Evolutionary conservation across 1,284 basidiomycete genomes (phyloP).

Genomic region (Phylloboletellus chloephorus): DNA sequence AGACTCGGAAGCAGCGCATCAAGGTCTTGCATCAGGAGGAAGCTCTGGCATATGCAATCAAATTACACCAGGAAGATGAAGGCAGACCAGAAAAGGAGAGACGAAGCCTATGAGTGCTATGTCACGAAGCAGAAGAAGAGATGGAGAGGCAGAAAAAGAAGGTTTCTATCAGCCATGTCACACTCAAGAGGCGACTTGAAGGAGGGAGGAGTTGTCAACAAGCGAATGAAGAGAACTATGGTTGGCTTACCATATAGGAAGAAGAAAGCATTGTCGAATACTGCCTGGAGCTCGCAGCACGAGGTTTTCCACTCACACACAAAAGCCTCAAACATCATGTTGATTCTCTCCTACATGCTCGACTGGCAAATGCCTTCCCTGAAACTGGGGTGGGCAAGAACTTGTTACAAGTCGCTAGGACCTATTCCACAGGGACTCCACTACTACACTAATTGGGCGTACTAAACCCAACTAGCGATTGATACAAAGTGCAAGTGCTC

Average conservation of each 20-base stretch:
- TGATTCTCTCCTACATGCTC: not conserved
- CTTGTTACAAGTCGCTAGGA: not conserved
- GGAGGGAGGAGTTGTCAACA: constrained; percentile 3
- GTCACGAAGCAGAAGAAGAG: not conserved
- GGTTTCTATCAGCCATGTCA: not conserved
- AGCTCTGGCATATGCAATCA: constrained; percentile 1
- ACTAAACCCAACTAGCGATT: too few species aligned
- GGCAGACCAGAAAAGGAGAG: not conserved
- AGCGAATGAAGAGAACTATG: constrained; percentile 5
- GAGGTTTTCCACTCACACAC: constrained; percentile 1
- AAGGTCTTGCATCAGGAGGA: not conserved
- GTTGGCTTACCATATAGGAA: constrained; percentile 4
- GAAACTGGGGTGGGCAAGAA: not conserved
- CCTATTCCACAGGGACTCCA: too few species aligned
- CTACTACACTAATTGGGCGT: too few species aligned
- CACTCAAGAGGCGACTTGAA: constrained; percentile 1
- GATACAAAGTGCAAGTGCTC: too few species aligned
- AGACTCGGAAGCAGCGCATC: not conserved
- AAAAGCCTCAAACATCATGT: constrained; percentile 1
- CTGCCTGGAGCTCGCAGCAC: constrained; percentile 1
- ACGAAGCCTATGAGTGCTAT: too few species aligned
- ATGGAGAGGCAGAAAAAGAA: not conserved
- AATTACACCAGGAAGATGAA: not conserved
- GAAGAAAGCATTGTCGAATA: not conserved
- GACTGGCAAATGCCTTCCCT: not conserved